Base-by-base conservation (phyloP, 2,329 filamentous ascomycete species). In the Periconia macrospinosa region DNA sequence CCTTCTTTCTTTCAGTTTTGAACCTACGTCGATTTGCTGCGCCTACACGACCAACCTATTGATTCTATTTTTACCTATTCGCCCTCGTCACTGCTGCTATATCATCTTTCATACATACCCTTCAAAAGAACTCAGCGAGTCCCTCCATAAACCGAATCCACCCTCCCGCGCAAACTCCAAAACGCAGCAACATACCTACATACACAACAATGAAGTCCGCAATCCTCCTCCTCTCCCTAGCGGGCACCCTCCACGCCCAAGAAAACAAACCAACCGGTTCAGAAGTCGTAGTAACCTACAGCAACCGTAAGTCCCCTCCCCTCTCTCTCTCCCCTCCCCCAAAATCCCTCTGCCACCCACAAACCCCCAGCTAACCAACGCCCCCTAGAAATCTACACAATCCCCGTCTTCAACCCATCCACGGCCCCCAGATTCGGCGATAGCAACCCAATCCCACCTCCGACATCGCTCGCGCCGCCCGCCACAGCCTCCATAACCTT, bases 391-490 rank as follows among this genome's bases (percentile, higher is more conserved):
- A 13, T 37, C n/a, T 40, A 41, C 14, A 53, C 51, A 7, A 53
- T 53, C 33, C 41, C 51, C 18, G 23, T 53, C 15, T 53, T 53
- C 30, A 37, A 53, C 33, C 46, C 51, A 15, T 40, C 45, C 15
- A 53, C 37, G 17, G 51, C 51, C 15, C 41, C 41, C 30, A 49
- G 27, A 7, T 53, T 45, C 45, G 51, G 46, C 46, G 45, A 37
- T 10, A 27, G 8, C 23, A 27, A 27, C 23, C 23, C 8, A 37
- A 37, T 5, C 33, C 33, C 33, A 37, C 33, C 30, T 1, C 20
- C 41, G n/a, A 49, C 18, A 49, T 23, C 43, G 18, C 41, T 48
- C 20, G 35, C 41, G 7, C 46, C 51, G 6, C 47, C n/a, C 42
- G 40, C 51, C 19, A 45, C 6, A 20, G 35, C 19, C 33, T 30